Evolutionary conservation across 257 asterid species (phyloP).

Genomic region (Pogostemon cablin): DNA sequence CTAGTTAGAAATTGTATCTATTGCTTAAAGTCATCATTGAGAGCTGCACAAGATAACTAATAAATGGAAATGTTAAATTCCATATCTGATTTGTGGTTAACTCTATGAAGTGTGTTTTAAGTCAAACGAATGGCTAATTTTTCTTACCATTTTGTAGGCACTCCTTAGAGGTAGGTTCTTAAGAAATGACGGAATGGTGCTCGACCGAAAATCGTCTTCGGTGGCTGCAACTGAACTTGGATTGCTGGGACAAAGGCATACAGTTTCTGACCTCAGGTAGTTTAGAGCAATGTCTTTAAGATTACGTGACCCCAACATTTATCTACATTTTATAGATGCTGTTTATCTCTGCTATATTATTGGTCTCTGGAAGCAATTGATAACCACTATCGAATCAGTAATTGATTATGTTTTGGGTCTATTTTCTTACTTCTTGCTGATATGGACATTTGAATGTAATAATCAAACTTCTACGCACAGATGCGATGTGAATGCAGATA

Average conservation of each 20-base stretch:
- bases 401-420: neutral
- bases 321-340: neutral
- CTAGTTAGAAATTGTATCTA: neutral
- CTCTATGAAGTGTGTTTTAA: conserved; percentile 10
- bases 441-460: too few relatives aligned
- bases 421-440: neutral
- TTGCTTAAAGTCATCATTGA: neutral
- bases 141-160: conserved; percentile 50
- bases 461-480: too few relatives aligned
- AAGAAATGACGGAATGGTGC: conserved; percentile 49
- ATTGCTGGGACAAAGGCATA: conserved; percentile 66
- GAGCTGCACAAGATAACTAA: too few relatives aligned
- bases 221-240: conserved; percentile 73
- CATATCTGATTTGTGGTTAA: neutral
- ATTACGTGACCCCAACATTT: neutral
- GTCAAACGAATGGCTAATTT: conserved; percentile 23
- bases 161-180: conserved; percentile 82
- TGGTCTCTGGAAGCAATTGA: conserved; percentile 1
- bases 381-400: neutral
- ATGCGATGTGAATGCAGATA: too few relatives aligned
- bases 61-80: neutral
- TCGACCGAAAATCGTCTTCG: conserved; percentile 59
- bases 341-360: neutral
- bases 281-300: neutral
- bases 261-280: conserved; percentile 90